These are phyloP conservation scores for Saccharomyces jurei DNA, from an alignment of 805 yeast species.

Conservation along the genomic window DNA sequence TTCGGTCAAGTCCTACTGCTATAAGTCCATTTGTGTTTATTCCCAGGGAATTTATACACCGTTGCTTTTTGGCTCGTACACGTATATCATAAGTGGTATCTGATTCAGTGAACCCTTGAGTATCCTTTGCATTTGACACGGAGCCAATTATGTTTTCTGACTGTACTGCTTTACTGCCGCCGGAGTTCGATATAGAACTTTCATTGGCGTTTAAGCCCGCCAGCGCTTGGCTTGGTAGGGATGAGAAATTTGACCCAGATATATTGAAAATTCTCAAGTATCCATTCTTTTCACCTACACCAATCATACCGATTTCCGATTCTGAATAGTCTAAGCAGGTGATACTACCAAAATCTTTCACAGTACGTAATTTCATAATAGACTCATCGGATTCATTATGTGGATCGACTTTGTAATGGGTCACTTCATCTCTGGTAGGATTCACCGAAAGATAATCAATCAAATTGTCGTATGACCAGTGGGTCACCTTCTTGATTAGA, in stretches of 20 bases:
- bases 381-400: conserved; percentile 45
- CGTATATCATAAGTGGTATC: conserved; percentile 12
- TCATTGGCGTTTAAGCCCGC: conserved; percentile 9
- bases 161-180: conserved; percentile 26
- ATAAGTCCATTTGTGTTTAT: conserved; percentile 58
- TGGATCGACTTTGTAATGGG: conserved; percentile 50
- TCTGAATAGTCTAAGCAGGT: conserved; percentile 60
- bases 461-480: conserved; percentile 26
- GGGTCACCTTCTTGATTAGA: conserved; percentile 25
- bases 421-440: conserved; percentile 75
- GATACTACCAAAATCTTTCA: conserved; percentile 59
- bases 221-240: conserved; percentile 4
- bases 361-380: conserved; percentile 42
- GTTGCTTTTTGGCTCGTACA: conserved; percentile 52
- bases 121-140: conserved; percentile 5
- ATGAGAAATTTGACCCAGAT: conserved; percentile 14
- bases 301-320: conserved; percentile 48
- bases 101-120: conserved; percentile 10
- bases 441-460: conserved; percentile 48
- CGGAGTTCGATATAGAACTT: neutral
- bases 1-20: conserved; percentile 74
- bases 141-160: neutral
- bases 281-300: conserved; percentile 72
- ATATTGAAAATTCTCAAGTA: conserved; percentile 56
- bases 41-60: conserved; percentile 70